Percentiles rank a stretch among this genome's conserved stretches.
Conservation (phyloP, 306 rosid species). For the Phaseolus lunatus region DNA sequence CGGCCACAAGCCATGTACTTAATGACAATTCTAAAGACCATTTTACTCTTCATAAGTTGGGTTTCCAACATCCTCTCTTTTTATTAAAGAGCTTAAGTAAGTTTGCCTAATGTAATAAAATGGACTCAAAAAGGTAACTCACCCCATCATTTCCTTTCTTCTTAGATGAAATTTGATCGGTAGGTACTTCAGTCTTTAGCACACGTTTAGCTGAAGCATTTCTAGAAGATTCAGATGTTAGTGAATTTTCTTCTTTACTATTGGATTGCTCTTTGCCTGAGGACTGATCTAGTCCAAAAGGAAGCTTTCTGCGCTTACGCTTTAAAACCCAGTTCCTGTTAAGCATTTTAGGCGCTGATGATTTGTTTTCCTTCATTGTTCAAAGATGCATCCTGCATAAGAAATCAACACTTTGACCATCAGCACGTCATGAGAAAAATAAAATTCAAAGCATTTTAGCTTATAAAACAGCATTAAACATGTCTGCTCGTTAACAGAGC, state of each 20-base stretch:
- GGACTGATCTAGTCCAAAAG: slow-evolving; percentile 58
- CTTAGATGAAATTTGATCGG: slow-evolving; percentile 69
- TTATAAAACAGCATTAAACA: slow-evolving; percentile 35
- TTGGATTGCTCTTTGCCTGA: slow-evolving; percentile 67
- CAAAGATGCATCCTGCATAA: slow-evolving; percentile 49
- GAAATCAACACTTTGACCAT: slow-evolving; percentile 45
- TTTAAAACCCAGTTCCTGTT: slow-evolving; percentile 93
- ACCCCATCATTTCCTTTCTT: slow-evolving; percentile 99
- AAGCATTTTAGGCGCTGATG: slow-evolving; percentile 75
- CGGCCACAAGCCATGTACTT: not conserved
- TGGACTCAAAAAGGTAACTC: slow-evolving; percentile 52
- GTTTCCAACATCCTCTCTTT: slow-evolving; percentile 22
- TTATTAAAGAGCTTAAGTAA: slow-evolving; percentile 17
- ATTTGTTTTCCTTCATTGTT: slow-evolving; percentile 78
- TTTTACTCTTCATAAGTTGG: slow-evolving; percentile 23
- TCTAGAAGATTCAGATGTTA: slow-evolving; percentile 67
- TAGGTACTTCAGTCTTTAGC: slow-evolving; percentile 62
- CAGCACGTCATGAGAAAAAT: slow-evolving; percentile 41
- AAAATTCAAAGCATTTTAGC: slow-evolving; percentile 39
- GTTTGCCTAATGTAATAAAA: not conserved
- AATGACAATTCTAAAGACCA: slow-evolving; percentile 16
- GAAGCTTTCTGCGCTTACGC: slow-evolving; percentile 94
- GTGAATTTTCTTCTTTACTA: slow-evolving; percentile 70
- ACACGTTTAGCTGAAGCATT: slow-evolving; percentile 59
- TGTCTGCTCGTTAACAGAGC: slow-evolving; percentile 8